Conservation (phyloP, 2,329 filamentous ascomycete species). For the Pseudogymnoascus sp. region DNA sequence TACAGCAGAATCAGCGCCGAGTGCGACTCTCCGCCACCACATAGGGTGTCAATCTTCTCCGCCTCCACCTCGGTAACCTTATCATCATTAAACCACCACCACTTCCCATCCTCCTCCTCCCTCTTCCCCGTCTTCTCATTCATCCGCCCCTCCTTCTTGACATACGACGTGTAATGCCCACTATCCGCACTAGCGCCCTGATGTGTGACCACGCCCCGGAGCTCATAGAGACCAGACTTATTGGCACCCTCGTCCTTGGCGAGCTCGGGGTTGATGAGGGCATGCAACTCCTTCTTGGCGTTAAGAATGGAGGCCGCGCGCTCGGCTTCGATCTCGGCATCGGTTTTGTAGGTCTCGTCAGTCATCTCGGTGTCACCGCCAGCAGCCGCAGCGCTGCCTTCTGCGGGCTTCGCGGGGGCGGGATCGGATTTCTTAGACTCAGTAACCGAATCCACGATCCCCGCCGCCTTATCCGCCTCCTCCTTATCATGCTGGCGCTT, state of each 20-base stretch:
- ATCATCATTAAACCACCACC: constrained; percentile 99
- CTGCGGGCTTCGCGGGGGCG: constrained; percentile 34
- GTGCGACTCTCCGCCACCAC: constrained; percentile 84
- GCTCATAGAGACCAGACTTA: constrained; percentile 90
- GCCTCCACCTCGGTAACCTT: constrained; percentile 86
- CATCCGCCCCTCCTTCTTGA: constrained; percentile 77
- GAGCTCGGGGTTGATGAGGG: constrained; percentile 68
- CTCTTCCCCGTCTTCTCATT: constrained; percentile 72
- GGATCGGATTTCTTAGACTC: constrained; percentile 44
- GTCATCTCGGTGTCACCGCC: constrained; percentile 68
- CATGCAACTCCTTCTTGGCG: constrained; percentile 82
- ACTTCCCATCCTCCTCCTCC: constrained; percentile 81
- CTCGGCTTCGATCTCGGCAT: constrained; percentile 87
- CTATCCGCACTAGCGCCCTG: constrained; percentile 96
- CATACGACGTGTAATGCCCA: constrained; percentile 95
- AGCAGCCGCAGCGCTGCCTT: constrained; percentile 34
- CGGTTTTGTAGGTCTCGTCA: constrained; percentile 67
- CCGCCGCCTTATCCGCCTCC: constrained; percentile 42
- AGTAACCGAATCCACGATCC: constrained; percentile 37
- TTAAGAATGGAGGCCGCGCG: constrained; percentile 65
- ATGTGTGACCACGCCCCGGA: constrained; percentile 90
- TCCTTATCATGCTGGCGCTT: constrained; percentile 55
- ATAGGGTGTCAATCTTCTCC: constrained; percentile 84
- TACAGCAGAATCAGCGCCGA: constrained; percentile 78
- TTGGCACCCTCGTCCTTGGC: constrained; percentile 76